Evolutionary conservation across 1,284 basidiomycete genomes (phyloP).

Genomic region (Leccinum pseudoinsigne): DNA sequence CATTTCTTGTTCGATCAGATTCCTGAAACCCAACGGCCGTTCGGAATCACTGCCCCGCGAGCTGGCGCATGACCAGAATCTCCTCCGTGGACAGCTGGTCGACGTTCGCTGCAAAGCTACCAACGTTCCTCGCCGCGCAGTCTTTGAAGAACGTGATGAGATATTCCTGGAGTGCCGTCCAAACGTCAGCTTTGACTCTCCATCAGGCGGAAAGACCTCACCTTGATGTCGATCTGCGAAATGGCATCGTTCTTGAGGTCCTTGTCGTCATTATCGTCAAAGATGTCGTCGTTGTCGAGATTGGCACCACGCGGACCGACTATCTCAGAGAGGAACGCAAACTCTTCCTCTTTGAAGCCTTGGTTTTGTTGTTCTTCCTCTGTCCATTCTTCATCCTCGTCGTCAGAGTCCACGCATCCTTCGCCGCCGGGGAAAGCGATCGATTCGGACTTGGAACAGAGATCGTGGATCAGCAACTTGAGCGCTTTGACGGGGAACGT

Average conservation of each 20-base stretch:
- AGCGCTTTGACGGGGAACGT: constrained; percentile 90
- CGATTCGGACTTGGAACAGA: constrained; percentile 72
- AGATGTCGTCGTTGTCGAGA: constrained; percentile 71
- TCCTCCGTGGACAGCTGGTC: constrained; percentile 71
- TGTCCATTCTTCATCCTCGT: constrained; percentile 88
- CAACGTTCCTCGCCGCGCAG: constrained; percentile 64
- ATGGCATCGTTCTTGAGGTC: constrained; percentile 87
- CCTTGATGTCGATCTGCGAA: constrained; percentile 87
- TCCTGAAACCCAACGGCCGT: background rate
- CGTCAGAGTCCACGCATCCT: constrained; percentile 69
- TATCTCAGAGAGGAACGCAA: constrained; percentile 67
- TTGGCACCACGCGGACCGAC: constrained; percentile 66
- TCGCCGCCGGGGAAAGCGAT: constrained; percentile 59
- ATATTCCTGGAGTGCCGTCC: constrained; percentile 49
- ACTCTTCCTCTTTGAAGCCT: constrained; percentile 61
- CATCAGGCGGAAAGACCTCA: constrained; percentile 35
- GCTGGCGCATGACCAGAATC: constrained; percentile 61
- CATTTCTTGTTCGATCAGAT: background rate
- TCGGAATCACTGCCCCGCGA: constrained; percentile 38
- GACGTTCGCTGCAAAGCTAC: constrained; percentile 64
- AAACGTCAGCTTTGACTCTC: background rate
- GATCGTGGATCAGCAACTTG: constrained; percentile 85
- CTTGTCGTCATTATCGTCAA: constrained; percentile 76
- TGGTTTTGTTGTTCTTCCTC: constrained; percentile 69
- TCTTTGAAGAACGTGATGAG: constrained; percentile 69